Percentiles rank a stretch among this genome's conserved stretches.
phyloP scores from a whole-genome alignment of 2,329 filamentous ascomycete species.

The Curvularia sp. region DNA sequence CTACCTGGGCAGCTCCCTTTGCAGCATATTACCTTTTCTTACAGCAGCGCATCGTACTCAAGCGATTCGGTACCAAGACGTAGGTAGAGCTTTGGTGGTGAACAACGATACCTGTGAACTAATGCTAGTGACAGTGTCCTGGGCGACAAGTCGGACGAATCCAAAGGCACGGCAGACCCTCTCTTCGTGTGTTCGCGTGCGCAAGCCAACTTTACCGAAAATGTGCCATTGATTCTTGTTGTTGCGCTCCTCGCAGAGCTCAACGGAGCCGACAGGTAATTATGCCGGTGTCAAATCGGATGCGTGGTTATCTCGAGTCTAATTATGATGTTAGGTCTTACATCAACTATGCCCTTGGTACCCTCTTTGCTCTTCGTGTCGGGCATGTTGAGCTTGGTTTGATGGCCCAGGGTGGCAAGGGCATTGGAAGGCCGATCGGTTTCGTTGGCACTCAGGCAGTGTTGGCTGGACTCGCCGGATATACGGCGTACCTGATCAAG shows the following conservation, averaged over 20 bases:
- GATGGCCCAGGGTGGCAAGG: conserved; percentile 30
- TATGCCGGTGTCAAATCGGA: neutral
- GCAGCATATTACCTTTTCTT: conserved; percentile 53
- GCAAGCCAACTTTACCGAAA: conserved; percentile 55
- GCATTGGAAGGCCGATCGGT: conserved; percentile 35
- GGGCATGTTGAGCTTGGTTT: conserved; percentile 52
- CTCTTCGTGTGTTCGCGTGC: conserved; percentile 49
- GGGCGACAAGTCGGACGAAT: conserved; percentile 32
- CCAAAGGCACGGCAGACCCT: conserved; percentile 30
- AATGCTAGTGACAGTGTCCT: conserved; percentile 26
- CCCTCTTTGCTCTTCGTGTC: conserved; percentile 50
- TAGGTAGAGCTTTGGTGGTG: conserved; percentile 18
- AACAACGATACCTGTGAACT: conserved; percentile 10
- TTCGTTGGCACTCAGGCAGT: conserved; percentile 44
- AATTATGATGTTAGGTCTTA: conserved; percentile 27
- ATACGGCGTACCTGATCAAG: conserved; percentile 42
- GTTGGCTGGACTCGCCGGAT: conserved; percentile 38
- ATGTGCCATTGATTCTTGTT: conserved; percentile 52
- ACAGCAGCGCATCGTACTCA: conserved; percentile 48
- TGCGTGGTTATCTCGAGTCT: conserved; percentile 3
- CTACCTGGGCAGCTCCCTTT: conserved; percentile 53
- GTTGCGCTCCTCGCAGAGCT: conserved; percentile 53
- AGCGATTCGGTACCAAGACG: conserved; percentile 45
- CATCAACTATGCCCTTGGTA: conserved; percentile 50
- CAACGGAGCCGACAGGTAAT: conserved; percentile 52